Conservation (phyloP, 2,329 filamentous ascomycete genomes). For the Fusarium bactridioides region DNA sequence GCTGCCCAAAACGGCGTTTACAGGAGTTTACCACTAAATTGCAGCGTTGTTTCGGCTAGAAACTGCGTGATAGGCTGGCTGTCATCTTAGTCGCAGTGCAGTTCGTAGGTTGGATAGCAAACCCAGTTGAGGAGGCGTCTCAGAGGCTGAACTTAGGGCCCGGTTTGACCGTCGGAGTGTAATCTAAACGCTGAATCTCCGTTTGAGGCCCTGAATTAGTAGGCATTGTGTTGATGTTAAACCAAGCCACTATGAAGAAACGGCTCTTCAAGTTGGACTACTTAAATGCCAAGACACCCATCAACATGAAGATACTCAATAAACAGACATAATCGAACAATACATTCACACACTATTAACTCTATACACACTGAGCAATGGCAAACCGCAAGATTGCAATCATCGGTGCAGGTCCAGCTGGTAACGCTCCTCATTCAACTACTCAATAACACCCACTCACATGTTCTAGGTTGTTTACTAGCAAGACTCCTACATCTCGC, state of each 20-base stretch:
- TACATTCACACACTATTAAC: neutral
- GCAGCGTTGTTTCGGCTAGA: constrained; percentile 8
- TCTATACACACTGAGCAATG: constrained; percentile 12
- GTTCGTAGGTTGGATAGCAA: neutral
- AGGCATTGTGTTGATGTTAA: neutral
- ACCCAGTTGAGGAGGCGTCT: neutral
- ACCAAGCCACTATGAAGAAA: neutral
- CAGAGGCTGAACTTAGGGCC: constrained; percentile 15
- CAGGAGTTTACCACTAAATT: neutral
- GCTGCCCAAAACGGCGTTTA: neutral
- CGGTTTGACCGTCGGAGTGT: constrained; percentile 21
- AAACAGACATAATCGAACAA: neutral
- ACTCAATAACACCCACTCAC: neutral
- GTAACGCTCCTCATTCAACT: constrained; percentile 12
- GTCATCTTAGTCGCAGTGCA: neutral
- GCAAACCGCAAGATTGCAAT: constrained; percentile 38
- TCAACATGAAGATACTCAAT: neutral
- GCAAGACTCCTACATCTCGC: constrained; percentile 60
- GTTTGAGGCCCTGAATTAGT: neutral
- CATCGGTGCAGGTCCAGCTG: constrained; percentile 43
- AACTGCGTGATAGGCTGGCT: neutral
- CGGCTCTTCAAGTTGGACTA: neutral
- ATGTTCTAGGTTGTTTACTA: constrained; percentile 37
- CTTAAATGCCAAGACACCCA: constrained; percentile 7
- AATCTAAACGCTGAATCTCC: constrained; percentile 3